Percentiles rank a stretch among this genome's conserved stretches.
Evolutionary conservation across 2,329 filamentous ascomycete genomes (phyloP).

Genomic region (Penicillium sp.): DNA sequence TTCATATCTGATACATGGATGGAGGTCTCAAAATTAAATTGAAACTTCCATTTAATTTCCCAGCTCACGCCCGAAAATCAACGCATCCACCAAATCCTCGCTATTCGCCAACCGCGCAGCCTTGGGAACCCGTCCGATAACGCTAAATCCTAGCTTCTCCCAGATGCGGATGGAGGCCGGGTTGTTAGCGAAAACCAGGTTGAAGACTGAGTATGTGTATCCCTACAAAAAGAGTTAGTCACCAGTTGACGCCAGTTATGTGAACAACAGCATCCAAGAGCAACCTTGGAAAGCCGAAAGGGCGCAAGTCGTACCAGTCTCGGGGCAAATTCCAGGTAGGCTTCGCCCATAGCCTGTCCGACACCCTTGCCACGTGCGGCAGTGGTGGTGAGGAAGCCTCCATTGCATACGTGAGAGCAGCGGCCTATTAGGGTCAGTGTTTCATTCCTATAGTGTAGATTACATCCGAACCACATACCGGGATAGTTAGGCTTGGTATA

Average conservation of each 20-base stretch:
- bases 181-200: constrained; percentile 42
- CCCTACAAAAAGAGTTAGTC: constrained; percentile 24
- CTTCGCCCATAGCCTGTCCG: constrained; percentile 36
- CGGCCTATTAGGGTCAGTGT: constrained; percentile 26
- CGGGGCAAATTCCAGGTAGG: constrained; percentile 39
- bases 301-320: constrained; percentile 28
- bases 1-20: not conserved
- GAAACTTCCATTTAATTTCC: constrained; percentile 13
- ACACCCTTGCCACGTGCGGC: constrained; percentile 35
- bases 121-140: constrained; percentile 39
- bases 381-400: constrained; percentile 36
- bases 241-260: not conserved
- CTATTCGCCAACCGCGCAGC: constrained; percentile 37
- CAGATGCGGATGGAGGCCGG: constrained; percentile 39
- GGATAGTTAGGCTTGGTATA: constrained; percentile 45
- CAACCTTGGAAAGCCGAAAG: too few relatives aligned
- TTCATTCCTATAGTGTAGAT: not conserved
- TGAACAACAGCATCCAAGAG: not conserved
- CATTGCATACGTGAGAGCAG: constrained; percentile 41
- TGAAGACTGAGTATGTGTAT: constrained; percentile 44
- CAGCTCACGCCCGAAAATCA: constrained; percentile 38
- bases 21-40: not conserved
- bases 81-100: constrained; percentile 37
- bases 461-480: constrained; percentile 21
- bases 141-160: constrained; percentile 38